Evolutionary conservation across 164 flowering plant species (phyloP).

Genomic region (Kingdonia uniflora): DNA sequence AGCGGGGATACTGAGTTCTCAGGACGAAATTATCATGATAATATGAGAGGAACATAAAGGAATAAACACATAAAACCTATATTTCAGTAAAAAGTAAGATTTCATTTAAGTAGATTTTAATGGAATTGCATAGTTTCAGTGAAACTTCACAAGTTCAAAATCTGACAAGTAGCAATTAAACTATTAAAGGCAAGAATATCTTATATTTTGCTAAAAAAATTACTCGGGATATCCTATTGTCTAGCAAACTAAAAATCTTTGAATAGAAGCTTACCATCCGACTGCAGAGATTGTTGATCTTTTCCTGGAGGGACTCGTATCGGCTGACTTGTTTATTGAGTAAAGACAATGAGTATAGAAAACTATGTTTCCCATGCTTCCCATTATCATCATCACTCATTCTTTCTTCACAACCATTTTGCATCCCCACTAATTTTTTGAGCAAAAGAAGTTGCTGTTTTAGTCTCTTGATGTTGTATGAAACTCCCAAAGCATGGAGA

Average conservation of each 20-base stretch:
- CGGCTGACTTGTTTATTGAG: conserved; percentile 71
- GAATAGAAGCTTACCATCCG: conserved; percentile 52
- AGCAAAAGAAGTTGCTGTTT: conserved; percentile 79
- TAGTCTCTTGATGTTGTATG: conserved; percentile 84
- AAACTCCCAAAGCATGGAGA: conserved; percentile 78
- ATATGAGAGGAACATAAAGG: too few relatives aligned
- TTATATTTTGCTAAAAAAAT: too few relatives aligned
- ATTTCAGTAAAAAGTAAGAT: too few relatives aligned
- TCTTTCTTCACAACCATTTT: conserved; percentile 27
- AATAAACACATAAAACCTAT: background rate
- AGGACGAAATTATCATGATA: too few relatives aligned
- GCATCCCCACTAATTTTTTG: conserved; percentile 56
- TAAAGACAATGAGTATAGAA: conserved; percentile 34
- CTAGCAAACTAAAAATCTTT: too few relatives aligned
- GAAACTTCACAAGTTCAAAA: too few relatives aligned
- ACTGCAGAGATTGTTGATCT: conserved; percentile 66
- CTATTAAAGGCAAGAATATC: too few relatives aligned
- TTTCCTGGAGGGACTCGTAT: conserved; percentile 75
- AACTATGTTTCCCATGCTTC: conserved; percentile 23
- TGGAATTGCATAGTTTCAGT: too few relatives aligned
- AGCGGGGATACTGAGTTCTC: too few relatives aligned
- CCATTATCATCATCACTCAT: conserved; percentile 17
- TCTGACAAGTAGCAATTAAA: too few relatives aligned
- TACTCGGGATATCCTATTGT: too few relatives aligned
- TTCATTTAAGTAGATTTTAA: too few relatives aligned